Evolutionary conservation across 2,329 filamentous ascomycete species (phyloP), one percentile per base, ranked within the genome.

Genomic region (Apiospora pterosperma): DNA sequence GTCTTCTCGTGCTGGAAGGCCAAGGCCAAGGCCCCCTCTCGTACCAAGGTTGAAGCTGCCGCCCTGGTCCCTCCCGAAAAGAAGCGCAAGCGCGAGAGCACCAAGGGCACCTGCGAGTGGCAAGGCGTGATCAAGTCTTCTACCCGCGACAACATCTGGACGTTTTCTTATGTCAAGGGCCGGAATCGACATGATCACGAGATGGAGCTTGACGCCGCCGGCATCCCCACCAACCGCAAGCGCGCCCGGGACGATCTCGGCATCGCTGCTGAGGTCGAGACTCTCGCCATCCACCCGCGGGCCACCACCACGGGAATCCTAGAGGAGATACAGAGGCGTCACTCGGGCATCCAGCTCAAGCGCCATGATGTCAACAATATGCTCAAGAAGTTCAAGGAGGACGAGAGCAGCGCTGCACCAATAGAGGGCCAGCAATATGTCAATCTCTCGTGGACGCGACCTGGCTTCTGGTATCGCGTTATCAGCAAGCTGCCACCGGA

Each of bases 1-100:
- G 60, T 62, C 41, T 62, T 62, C 41, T 62, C 60, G 12, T 62
- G 60, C 60, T 62, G 60, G 60, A 62, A 62, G 39, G 60, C 38
- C 28, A 62, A 62, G 19, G 38, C 60, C 60, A 62, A 62, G 39
- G 39, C 60, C 1, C 28, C 39, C 28, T 62, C 60, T 25, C 38
- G 39, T 23, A 42, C 60, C 60, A 62, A 62, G 60, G 21, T 42
- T 16, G 60, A 62, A 19, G 38, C 38, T 16, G 60, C 60, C 1
- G 60, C 60, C 6, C 19, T 48, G 25, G 60, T 62, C 4, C 60
- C 60, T 19, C 39, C 25, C 25, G 60, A 62, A 28, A 62, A 62
- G 60, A 62, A 62, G 39, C 60, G 60, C 39, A 62, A 62, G n/a
- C 60, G 60, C 39, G 60, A 62, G 25, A 62, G 38, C 28, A 34